phyloP scores from a whole-genome alignment of 2,329 filamentous ascomycete species.

The Xylariomycetidae sp. region DNA sequence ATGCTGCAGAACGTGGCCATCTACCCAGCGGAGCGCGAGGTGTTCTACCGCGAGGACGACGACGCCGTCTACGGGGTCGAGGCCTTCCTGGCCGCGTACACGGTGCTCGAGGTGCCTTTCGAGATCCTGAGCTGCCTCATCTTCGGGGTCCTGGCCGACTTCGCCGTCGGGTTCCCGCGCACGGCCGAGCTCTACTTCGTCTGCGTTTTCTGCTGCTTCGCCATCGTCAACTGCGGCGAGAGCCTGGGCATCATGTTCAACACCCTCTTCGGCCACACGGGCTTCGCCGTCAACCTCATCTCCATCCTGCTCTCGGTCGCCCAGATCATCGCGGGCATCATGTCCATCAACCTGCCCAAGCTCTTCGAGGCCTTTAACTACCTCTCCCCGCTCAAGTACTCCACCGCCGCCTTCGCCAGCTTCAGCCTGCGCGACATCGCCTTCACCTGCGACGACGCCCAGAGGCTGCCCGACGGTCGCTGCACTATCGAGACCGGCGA shows the following conservation, averaged over 20 bases:
- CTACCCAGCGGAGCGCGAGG: conserved; percentile 67
- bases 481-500: conserved; percentile 64
- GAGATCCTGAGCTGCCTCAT: conserved; percentile 62
- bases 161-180: conserved; percentile 61
- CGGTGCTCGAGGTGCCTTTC: conserved; percentile 66
- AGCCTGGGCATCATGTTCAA: conserved; percentile 77
- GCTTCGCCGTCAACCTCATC: conserved; percentile 71
- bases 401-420: conserved; percentile 60
- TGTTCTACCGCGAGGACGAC: conserved; percentile 73
- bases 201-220: conserved; percentile 64
- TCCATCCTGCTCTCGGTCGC: conserved; percentile 66
- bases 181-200: conserved; percentile 64
- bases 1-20: conserved; percentile 77
- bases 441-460: conserved; percentile 60
- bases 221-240: conserved; percentile 70
- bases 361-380: conserved; percentile 68
- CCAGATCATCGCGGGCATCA: conserved; percentile 65
- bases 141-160: conserved; percentile 59
- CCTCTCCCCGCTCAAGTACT: conserved; percentile 67
- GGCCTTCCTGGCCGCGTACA: conserved; percentile 67
- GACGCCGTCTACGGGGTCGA: conserved; percentile 69
- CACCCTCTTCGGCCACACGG: conserved; percentile 68
- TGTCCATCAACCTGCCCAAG: conserved; percentile 64
- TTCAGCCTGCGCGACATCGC: conserved; percentile 56
- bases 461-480: conserved; percentile 53